These are phyloP conservation scores for Penicillium subrubescens DNA, from an alignment of 495 filamentous ascomycete species.

Conservation along the genomic window DNA sequence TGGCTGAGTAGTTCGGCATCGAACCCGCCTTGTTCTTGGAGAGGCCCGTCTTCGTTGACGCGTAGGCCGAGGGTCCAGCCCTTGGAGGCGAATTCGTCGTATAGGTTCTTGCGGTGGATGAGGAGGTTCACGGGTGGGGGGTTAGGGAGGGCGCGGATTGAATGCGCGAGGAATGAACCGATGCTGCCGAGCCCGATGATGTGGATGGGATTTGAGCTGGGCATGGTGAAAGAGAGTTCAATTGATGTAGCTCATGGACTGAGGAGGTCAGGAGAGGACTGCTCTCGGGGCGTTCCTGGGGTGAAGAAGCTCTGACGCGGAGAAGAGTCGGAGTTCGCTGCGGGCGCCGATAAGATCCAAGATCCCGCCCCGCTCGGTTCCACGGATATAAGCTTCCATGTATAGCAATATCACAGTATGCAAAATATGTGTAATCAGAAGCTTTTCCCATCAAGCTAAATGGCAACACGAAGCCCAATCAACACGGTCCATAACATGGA, in stretches of 20 bases:
- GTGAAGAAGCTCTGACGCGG: neutral
- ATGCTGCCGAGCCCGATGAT: slow-evolving; percentile 54
- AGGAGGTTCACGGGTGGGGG: slow-evolving; percentile 55
- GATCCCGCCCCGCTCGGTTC: neutral
- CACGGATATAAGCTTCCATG: neutral
- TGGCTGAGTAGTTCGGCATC: slow-evolving; percentile 16
- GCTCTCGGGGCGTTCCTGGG: neutral
- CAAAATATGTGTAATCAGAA: neutral
- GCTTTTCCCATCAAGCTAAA: no score
- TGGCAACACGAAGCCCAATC: no score
- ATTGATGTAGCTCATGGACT: neutral
- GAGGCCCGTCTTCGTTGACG: slow-evolving; percentile 19
- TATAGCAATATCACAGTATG: neutral
- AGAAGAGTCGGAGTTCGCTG: neutral
- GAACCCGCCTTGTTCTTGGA: slow-evolving; percentile 16
- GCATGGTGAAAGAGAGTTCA: neutral
- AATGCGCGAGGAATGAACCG: slow-evolving; percentile 55
- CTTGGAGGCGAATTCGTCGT: slow-evolving; percentile 20
- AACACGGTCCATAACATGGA: no score
- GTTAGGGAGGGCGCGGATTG: slow-evolving; percentile 46
- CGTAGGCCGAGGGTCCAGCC: slow-evolving; percentile 21
- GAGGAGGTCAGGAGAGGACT: neutral
- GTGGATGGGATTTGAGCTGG: slow-evolving; percentile 33
- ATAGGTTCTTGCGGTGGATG: slow-evolving; percentile 35
- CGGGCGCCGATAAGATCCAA: neutral